Evolutionary conservation across 345 rosid genomes (phyloP).

Genomic region (Boechera retrofracta): DNA sequence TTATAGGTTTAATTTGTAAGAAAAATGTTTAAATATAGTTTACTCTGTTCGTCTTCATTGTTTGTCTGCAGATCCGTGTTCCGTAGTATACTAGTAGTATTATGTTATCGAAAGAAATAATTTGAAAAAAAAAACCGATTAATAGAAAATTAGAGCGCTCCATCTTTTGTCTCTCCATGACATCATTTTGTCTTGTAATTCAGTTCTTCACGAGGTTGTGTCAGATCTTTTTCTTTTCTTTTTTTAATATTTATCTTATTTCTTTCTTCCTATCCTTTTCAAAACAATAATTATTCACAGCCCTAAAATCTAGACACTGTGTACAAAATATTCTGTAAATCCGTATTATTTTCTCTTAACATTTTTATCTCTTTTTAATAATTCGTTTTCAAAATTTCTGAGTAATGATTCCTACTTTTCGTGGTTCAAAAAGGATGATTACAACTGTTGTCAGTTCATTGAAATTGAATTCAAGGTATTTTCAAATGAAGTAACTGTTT

Average conservation of each 20-base stretch:
- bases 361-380: conserved; percentile 12
- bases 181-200: conserved; percentile 80
- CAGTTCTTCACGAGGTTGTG: conserved; percentile 88
- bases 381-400: conserved; percentile 13
- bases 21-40: background rate
- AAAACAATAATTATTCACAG: conserved; percentile 42
- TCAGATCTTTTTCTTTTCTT: conserved; percentile 56
- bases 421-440: conserved; percentile 40
- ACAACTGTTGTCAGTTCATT: conserved; percentile 43
- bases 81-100: conserved; percentile 13
- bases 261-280: conserved; percentile 37
- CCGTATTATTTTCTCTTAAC: conserved; percentile 12
- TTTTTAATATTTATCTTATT: background rate
- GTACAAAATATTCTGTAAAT: conserved; percentile 31
- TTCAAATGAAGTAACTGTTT: conserved; percentile 37
- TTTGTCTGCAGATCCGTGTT: conserved; percentile 49
- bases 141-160: conserved; percentile 43
- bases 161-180: conserved; percentile 61
- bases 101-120: background rate
- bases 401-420: conserved; percentile 41
- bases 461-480: conserved; percentile 33
- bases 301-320: conserved; percentile 47
- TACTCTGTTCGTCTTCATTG: conserved; percentile 44
- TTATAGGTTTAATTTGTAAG: background rate
- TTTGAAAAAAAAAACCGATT: conserved; percentile 9